phyloP scores from a whole-genome alignment of 2,329 filamentous ascomycete genomes.

The Monilinia polystroma region DNA sequence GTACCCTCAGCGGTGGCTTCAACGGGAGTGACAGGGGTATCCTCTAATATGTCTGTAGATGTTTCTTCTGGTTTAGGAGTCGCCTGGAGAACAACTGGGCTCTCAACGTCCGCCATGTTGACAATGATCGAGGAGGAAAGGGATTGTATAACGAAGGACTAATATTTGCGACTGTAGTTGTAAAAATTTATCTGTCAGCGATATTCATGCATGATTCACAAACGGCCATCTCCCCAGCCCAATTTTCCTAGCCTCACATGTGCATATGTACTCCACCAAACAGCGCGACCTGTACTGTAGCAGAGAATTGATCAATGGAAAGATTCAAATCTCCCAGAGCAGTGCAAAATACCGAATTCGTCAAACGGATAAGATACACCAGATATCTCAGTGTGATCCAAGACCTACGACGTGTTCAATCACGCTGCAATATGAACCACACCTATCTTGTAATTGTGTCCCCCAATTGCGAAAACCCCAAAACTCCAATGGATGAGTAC shows the following conservation, averaged over 20 bases:
- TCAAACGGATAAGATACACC: slow-evolving; percentile 12
- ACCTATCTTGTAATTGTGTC: not conserved
- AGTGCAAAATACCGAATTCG: slow-evolving; percentile 14
- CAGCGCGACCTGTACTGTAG: slow-evolving; percentile 21
- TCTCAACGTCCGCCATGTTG: slow-evolving; percentile 24
- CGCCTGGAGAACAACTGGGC: slow-evolving; percentile 2
- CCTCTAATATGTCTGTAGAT: slow-evolving; percentile 6
- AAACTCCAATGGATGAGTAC: slow-evolving; percentile 1
- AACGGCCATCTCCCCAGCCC: slow-evolving; percentile 11
- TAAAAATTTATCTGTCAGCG: slow-evolving; percentile 16
- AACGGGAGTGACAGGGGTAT: slow-evolving; percentile 11
- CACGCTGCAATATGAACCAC: slow-evolving; percentile 9
- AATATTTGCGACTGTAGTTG: slow-evolving; percentile 21
- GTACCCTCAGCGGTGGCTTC: slow-evolving; percentile 12
- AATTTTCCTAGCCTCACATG: slow-evolving; percentile 16
- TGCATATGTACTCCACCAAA: slow-evolving; percentile 18
- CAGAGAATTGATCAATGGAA: slow-evolving; percentile 18
- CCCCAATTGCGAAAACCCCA: slow-evolving; percentile 13
- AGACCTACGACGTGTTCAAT: slow-evolving; percentile 23
- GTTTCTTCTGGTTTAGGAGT: not conserved
- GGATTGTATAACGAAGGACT: slow-evolving; percentile 19
- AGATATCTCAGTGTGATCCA: slow-evolving; percentile 14
- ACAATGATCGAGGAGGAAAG: slow-evolving; percentile 4
- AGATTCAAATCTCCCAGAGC: slow-evolving; percentile 12
- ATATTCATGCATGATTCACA: slow-evolving; percentile 17